Evolutionary conservation across 2,329 filamentous ascomycete genomes (phyloP), one percentile per base, ranked within the genome.

Genomic region (Arthroderma sp.): DNA sequence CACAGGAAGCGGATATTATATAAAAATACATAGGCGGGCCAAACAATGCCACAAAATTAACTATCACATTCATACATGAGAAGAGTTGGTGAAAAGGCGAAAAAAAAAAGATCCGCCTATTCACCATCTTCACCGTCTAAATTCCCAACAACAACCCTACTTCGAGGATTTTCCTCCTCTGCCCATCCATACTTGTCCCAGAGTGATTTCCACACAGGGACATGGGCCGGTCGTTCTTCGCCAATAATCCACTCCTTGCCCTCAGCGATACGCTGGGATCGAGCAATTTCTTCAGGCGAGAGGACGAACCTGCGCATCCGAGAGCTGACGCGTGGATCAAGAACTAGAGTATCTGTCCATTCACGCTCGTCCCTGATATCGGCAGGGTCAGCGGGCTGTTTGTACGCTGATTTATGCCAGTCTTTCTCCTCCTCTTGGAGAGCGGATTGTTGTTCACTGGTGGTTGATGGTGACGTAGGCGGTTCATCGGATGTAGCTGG

Each of bases 271-370:
- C 75, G 73, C 49, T 77, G 75, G 0, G 85, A 85, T 58, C 83
- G 79, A 37, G 79, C 80, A 69, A 91, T 87, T 37, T 90, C 85
- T 59, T 87, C 86, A 0, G 80, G 74, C 11, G 72, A 75, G 23
- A 95, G 73, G 67, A 86, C 80, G 66, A 93, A 94, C 56, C 81
- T 81, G 58, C 86, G 80, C 91, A 97, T 96, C 56, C 88, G 83
- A 65, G 79, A 78, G 4, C 81, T 81, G 61, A 96, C 84, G 38
- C 91, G 80, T 11, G 81, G 74, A 68, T 98, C 91, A 8, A 95
- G 68, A 1, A 87, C 83, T 55, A 96, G 76, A 9, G 84, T 80
- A 56, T 85, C 81, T 7, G 86, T 71, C 87, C 88, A 95, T 54
- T 91, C 84, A 64, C 80, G 82, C 71, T 91, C 87, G 61, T 77